phyloP scores from a whole-genome alignment of 768 basidiomycete genomes.

The Kwoniella newhampshirensis region DNA sequence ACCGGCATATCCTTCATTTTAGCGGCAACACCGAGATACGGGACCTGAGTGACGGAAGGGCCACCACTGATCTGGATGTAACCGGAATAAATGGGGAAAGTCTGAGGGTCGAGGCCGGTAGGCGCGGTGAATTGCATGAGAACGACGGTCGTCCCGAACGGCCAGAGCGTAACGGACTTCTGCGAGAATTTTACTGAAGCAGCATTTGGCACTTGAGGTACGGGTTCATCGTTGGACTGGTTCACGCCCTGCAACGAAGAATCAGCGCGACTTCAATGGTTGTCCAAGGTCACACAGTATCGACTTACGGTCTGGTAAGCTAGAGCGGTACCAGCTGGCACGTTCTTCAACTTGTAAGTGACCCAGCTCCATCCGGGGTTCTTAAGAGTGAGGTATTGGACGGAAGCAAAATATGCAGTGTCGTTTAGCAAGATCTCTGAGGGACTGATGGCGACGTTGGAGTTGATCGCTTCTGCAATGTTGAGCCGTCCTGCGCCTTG shows the following conservation, averaged over 20 bases:
- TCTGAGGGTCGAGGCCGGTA: conserved; percentile 54
- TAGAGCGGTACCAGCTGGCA: conserved; percentile 49
- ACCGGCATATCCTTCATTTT: conserved; percentile 48
- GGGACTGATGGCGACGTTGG: conserved; percentile 60
- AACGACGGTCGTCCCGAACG: conserved; percentile 50
- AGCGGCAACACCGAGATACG: conserved; percentile 52
- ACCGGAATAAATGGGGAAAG: conserved; percentile 64
- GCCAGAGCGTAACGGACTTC: conserved; percentile 56
- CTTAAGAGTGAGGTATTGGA: conserved; percentile 53
- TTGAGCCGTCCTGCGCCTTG: conserved; percentile 56
- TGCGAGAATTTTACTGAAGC: conserved; percentile 60
- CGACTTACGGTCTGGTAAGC: conserved; percentile 30
- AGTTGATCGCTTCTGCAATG: conserved; percentile 62
- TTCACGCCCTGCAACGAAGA: conserved; percentile 20
- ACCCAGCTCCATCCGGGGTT: conserved; percentile 57
- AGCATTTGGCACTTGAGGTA: conserved; percentile 53
- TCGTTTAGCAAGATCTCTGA: conserved; percentile 66
- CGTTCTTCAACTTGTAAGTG: conserved; percentile 42
- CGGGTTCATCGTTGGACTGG: conserved; percentile 56
- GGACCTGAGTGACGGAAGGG: conserved; percentile 29
- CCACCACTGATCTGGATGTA: conserved; percentile 56
- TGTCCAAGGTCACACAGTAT: no score
- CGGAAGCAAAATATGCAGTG: conserved; percentile 60
- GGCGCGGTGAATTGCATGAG: conserved; percentile 59
- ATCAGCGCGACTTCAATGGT: conserved; percentile 15